Conservation (phyloP, 257 asterid genomes). For the Gynochthodes officinalis region DNA sequence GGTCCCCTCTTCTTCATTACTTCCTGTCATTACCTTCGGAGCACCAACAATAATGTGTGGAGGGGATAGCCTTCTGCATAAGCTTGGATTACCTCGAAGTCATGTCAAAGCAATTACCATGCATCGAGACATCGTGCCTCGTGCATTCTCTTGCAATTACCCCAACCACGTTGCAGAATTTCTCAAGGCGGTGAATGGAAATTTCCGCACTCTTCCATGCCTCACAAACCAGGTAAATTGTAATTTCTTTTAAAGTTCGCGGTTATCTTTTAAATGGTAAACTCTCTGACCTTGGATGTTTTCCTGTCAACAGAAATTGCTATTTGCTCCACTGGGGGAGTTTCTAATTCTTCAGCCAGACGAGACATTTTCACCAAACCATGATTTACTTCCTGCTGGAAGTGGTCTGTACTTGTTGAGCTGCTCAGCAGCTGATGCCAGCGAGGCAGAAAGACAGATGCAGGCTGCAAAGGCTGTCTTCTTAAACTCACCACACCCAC, state of each 20-base stretch:
- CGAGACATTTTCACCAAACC: conserved; percentile 75
- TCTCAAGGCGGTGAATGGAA: conserved; percentile 82
- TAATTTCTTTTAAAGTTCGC: neutral
- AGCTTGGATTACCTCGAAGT: conserved; percentile 65
- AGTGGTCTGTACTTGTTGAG: conserved; percentile 72
- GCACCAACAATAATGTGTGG: conserved; percentile 94
- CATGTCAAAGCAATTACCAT: conserved; percentile 70
- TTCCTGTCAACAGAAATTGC: conserved; percentile 51
- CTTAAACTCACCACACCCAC: conserved; percentile 88
- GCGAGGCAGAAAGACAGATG: conserved; percentile 56
- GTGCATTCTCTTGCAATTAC: conserved; percentile 92
- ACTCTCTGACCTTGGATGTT: neutral
- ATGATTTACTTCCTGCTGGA: conserved; percentile 84
- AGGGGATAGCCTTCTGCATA: conserved; percentile 65
- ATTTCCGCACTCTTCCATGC: conserved; percentile 79
- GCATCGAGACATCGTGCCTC: conserved; percentile 96
- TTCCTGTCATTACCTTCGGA: conserved; percentile 88
- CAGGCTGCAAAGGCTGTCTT: conserved; percentile 60
- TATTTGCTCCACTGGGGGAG: conserved; percentile 85
- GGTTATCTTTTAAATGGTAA: neutral
- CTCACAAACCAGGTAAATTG: conserved; percentile 64
- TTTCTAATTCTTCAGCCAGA: conserved; percentile 90
- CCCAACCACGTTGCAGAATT: conserved; percentile 87
- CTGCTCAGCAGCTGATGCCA: conserved; percentile 34
- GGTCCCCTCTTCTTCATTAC: conserved; percentile 62